Conservation (phyloP, 129 eudicot species). For the Tanacetum coccineum region DNA sequence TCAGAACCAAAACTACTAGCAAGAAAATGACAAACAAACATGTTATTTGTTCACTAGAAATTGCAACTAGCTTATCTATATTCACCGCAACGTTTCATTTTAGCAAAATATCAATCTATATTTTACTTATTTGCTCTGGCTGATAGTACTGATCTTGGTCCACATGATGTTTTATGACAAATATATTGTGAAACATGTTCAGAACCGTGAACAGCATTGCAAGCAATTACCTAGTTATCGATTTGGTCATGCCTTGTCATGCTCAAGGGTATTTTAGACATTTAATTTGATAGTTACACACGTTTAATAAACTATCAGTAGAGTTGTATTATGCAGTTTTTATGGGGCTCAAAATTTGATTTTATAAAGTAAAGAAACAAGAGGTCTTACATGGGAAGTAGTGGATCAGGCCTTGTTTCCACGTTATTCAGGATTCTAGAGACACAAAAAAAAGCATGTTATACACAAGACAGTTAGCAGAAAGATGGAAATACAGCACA, state of each 20-base stretch:
- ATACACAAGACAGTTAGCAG: not conserved
- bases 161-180: not conserved
- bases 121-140: constrained; percentile 6
- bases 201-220: no score
- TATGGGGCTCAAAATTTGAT: not conserved
- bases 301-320: not conserved
- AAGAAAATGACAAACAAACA: not conserved
- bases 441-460: constrained; percentile 18
- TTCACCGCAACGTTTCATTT: not conserved
- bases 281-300: not conserved
- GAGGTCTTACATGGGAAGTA: constrained; percentile 63
- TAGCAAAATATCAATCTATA: constrained; percentile 2
- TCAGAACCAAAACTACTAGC: constrained; percentile 10
- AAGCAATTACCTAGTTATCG: no score
- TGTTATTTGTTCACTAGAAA: not conserved
- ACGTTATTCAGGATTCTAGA: constrained; percentile 46
- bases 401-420: constrained; percentile 83
- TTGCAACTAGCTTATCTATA: constrained; percentile 3
- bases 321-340: not conserved
- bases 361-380: constrained; percentile 14
- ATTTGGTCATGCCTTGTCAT: not conserved
- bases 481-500: not conserved
- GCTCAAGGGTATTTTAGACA: constrained; percentile 15
- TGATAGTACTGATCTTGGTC: no score
- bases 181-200: no score